A percentile compares a stretch with the other conserved stretches of the same genome.
Conservation (phyloP, 1,139 yeast genomes). For the Blastobotrys elegans region DNA sequence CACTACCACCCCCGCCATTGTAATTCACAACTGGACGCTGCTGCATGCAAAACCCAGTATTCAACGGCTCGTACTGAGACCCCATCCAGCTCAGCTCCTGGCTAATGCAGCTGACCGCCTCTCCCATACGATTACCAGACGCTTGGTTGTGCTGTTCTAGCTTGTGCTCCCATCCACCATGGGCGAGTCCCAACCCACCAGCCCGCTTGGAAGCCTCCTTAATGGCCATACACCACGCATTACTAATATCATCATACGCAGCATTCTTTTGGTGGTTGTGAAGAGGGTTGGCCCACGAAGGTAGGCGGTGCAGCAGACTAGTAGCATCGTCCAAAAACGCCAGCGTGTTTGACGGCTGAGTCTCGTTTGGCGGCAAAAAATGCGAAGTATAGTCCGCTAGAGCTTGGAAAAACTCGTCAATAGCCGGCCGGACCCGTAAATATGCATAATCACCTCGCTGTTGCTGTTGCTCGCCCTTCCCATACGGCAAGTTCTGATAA, state of each 20-base stretch:
- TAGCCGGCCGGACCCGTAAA: slow-evolving; percentile 66
- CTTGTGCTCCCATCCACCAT: slow-evolving; percentile 51
- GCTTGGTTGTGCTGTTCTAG: slow-evolving; percentile 60
- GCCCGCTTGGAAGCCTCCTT: slow-evolving; percentile 42
- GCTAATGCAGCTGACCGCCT: slow-evolving; percentile 24
- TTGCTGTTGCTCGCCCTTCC: slow-evolving; percentile 36
- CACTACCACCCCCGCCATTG: not conserved
- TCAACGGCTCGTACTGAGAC: slow-evolving; percentile 2
- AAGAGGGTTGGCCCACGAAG: slow-evolving; percentile 64
- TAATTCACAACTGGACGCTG: too few species aligned
- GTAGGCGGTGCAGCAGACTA: slow-evolving; percentile 58
- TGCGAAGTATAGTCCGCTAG: slow-evolving; percentile 74
- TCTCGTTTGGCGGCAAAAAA: slow-evolving; percentile 74
- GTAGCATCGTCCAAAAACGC: slow-evolving; percentile 67
- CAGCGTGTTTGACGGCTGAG: slow-evolving; percentile 52
- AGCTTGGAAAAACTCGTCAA: slow-evolving; percentile 72
- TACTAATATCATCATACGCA: slow-evolving; percentile 76
- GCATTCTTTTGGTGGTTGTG: slow-evolving; percentile 67
- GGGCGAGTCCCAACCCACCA: slow-evolving; percentile 39
- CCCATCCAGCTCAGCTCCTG: slow-evolving; percentile 26
- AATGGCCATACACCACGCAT: slow-evolving; percentile 68
- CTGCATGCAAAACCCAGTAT: too few species aligned
- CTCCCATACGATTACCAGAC: slow-evolving; percentile 32
- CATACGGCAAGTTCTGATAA: slow-evolving; percentile 55
- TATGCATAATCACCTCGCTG: slow-evolving; percentile 79